Conservation (phyloP, 2,329 filamentous ascomycete species). For the Penicillium sumatraense region DNA sequence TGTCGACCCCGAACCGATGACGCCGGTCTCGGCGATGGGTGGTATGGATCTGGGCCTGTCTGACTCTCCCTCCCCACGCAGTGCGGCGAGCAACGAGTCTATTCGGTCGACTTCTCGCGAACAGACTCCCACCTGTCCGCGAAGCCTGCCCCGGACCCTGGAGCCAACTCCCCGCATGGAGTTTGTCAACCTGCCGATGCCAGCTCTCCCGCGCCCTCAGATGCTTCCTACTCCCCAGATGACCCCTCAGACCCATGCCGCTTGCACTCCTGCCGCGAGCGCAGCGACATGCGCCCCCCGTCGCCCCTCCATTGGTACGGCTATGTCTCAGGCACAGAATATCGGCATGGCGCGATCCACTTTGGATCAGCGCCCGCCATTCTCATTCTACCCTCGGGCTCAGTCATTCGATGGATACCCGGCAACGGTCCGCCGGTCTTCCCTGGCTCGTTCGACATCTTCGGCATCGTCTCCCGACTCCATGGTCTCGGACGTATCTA, state of each 20-base stretch:
- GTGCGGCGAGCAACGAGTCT: conserved; percentile 26
- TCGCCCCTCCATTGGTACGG: conserved; percentile 62
- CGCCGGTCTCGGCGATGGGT: conserved; percentile 29
- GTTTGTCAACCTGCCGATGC: conserved; percentile 50
- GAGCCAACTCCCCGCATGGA: conserved; percentile 55
- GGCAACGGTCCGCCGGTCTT: conserved; percentile 53
- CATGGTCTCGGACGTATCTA: conserved; percentile 64
- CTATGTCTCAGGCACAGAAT: conserved; percentile 62
- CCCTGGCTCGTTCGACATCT: conserved; percentile 57
- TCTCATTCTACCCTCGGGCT: conserved; percentile 38
- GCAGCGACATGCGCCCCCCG: conserved; percentile 52
- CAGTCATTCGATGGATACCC: conserved; percentile 54
- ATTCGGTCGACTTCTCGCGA: conserved; percentile 30
- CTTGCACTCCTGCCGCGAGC: conserved; percentile 66
- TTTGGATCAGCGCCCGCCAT: conserved; percentile 55
- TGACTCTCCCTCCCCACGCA: conserved; percentile 38
- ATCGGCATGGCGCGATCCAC: conserved; percentile 60
- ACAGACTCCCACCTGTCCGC: conserved; percentile 35
- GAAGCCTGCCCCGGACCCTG: conserved; percentile 50
- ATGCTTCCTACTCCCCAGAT: conserved; percentile 66
- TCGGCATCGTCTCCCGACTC: conserved; percentile 64
- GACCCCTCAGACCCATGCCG: conserved; percentile 60
- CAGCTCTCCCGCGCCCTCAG: conserved; percentile 58
- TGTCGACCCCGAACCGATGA: conserved; percentile 44
- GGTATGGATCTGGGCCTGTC: conserved; percentile 31